Evolutionary conservation across 768 basidiomycete species (phyloP), one percentile per base, ranked within the genome.

Genomic region (Lentinula edodes): DNA sequence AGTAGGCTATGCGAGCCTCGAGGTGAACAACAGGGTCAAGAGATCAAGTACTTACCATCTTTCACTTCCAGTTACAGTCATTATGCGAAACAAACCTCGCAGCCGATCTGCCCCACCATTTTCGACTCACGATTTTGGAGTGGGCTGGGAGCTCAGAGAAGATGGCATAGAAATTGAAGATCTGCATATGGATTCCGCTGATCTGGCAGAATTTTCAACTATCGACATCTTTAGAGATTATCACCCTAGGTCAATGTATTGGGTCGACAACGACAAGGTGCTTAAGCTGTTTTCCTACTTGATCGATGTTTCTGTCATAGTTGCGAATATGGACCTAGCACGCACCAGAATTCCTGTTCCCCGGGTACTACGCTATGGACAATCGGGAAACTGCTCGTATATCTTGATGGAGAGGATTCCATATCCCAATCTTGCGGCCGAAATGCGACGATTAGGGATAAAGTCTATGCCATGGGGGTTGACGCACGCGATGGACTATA

Each of bases 321-420:
- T 58, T 8, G 38, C 56, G 18, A 58, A 58, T 13, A 58, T 58
- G 56, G 34, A 58, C 13, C 41, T 58, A 6, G 56, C 39, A 16
- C 9, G 41, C 15, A 58, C 56, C 12, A 58, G 23, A 18, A 18
- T 58, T 23, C 56, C 56, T 6, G 56, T 58, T 13, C 38, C 56
- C 12, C 42, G 36, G 6, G 56, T 58, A 15, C 23, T 45, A 7
- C 28, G 45, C 8, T 48, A 58, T n/a, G 56, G 56, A 15, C 20
- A 43, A 6, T 58, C 52, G 15, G 52, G 52, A 6, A 53, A 53
- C 18, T 68, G 54, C 52, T 62, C 20, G 51, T 48, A 41, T 64
- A 63, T 20, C 42, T 63, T 54, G 60, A 57, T 38, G 63, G 59
- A 45, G 16, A 61, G 12, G 59, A 69, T 53, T 2, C 52, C 32